Percentiles rank a stretch among this genome's conserved stretches.
Evolutionary conservation across 495 filamentous ascomycete genomes (phyloP).

Genomic region (Jackrogersella multiformis): DNA sequence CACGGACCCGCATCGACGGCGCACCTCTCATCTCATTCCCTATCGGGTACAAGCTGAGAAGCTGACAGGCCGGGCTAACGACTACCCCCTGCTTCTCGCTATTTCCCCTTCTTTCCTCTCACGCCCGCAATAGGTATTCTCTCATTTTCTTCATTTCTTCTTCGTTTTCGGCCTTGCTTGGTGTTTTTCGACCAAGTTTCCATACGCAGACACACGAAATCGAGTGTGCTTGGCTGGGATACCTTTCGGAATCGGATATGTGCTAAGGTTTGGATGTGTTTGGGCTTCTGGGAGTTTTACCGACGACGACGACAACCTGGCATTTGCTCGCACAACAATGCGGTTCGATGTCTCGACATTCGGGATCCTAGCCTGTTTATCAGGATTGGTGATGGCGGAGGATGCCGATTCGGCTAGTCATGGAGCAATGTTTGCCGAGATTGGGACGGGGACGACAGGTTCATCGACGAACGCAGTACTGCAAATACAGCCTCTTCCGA

Average conservation of each 20-base stretch:
- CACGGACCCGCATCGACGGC: constrained; percentile 36
- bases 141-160: constrained; percentile 21
- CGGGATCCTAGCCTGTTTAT: constrained; percentile 38
- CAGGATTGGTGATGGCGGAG: constrained; percentile 28
- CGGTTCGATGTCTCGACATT: constrained; percentile 41
- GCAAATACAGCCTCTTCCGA: not conserved
- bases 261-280: constrained; percentile 30
- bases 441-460: constrained; percentile 7
- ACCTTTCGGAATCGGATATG: constrained; percentile 24
- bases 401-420: not conserved
- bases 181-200: constrained; percentile 11
- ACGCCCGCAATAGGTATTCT: constrained; percentile 24
- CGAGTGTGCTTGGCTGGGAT: constrained; percentile 15
- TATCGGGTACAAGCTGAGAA: constrained; percentile 43
- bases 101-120: constrained; percentile 32
- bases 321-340: constrained; percentile 38
- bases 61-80: constrained; percentile 35
- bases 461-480: constrained; percentile 20
- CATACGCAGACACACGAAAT: not conserved
- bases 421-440: not conserved
- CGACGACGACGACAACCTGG: constrained; percentile 24
- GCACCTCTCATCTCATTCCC: constrained; percentile 23
- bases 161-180: constrained; percentile 16
- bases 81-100: constrained; percentile 26
- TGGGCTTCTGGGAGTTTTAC: constrained; percentile 34